Conservation (phyloP, 2,329 filamentous ascomycete species). For the Aspergillus pseudonomiae region DNA sequence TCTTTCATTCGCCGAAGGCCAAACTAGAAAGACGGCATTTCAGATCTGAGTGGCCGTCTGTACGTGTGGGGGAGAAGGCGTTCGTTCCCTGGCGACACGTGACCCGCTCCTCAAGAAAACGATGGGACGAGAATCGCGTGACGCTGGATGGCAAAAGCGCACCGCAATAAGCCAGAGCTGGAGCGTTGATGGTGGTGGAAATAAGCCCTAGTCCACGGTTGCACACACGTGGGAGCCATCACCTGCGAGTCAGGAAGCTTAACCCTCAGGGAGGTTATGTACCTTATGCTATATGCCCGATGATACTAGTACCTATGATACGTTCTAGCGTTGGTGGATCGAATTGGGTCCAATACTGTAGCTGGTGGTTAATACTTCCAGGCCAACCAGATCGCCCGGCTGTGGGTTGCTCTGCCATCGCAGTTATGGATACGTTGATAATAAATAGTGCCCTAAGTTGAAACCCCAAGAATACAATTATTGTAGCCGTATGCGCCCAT, state of each 20-base stretch:
- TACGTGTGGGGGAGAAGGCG: neutral
- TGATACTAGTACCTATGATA: slow-evolving; percentile 18
- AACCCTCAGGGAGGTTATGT: neutral
- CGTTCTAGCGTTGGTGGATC: slow-evolving; percentile 19
- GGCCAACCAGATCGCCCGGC: slow-evolving; percentile 27
- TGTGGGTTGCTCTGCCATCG: neutral
- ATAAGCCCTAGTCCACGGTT: slow-evolving; percentile 31
- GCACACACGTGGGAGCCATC: slow-evolving; percentile 23
- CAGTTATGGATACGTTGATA: neutral
- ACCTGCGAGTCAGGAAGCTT: slow-evolving; percentile 14
- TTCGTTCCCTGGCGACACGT: neutral
- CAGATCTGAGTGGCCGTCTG: neutral
- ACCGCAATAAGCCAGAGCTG: neutral
- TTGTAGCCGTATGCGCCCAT: neutral
- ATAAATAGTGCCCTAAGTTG: neutral
- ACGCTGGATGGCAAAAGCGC: neutral
- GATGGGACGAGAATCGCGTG: neutral
- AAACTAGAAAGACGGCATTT: neutral
- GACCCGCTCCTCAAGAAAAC: neutral
- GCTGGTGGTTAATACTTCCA: slow-evolving; percentile 28
- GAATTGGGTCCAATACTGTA: slow-evolving; percentile 15
- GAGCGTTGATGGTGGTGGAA: slow-evolving; percentile 18
- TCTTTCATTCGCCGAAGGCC: slow-evolving; percentile 10
- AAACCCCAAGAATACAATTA: neutral
- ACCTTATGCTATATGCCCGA: neutral